phyloP scores from a whole-genome alignment of 805 yeast genomes.

The Candida khao-thaluensis region DNA sequence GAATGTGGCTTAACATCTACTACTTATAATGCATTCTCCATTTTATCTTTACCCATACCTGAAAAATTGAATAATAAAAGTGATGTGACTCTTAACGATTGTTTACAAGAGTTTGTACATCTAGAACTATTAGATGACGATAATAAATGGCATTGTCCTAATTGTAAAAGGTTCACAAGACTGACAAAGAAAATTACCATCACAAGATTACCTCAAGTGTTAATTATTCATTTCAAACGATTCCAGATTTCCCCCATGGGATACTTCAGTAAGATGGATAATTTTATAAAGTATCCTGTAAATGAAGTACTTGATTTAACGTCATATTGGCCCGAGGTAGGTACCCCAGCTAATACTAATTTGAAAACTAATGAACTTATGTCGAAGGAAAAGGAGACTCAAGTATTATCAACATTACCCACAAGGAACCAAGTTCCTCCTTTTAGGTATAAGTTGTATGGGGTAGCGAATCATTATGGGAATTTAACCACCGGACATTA shows the following conservation, averaged over 20 bases:
- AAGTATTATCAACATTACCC: constrained; percentile 52
- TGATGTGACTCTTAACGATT: constrained; percentile 50
- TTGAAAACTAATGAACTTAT: constrained; percentile 18
- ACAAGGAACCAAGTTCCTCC: constrained; percentile 76
- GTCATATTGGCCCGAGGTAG: constrained; percentile 65
- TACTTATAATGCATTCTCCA: constrained; percentile 80
- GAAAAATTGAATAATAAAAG: constrained; percentile 26
- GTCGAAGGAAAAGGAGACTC: constrained; percentile 42
- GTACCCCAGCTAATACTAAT: constrained; percentile 24
- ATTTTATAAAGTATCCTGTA: constrained; percentile 66
- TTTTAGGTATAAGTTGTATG: constrained; percentile 71
- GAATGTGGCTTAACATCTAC: constrained; percentile 77
- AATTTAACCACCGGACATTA: constrained; percentile 85
- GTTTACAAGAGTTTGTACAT: constrained; percentile 75
- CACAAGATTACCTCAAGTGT: constrained; percentile 72
- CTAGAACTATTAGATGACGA: constrained; percentile 73
- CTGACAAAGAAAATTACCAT: constrained; percentile 71
- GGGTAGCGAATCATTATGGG: constrained; percentile 84
- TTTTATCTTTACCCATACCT: constrained; percentile 79
- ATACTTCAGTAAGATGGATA: constrained; percentile 56
- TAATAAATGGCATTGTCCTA: constrained; percentile 82
- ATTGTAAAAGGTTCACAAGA: constrained; percentile 60
- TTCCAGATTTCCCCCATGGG: constrained; percentile 54
- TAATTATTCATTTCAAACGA: constrained; percentile 83
- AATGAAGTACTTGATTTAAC: constrained; percentile 57